These are phyloP conservation scores for Globisporangium echinulatum DNA, from an alignment of 352 stramenopile genomes.

Conservation along the genomic window DNA sequence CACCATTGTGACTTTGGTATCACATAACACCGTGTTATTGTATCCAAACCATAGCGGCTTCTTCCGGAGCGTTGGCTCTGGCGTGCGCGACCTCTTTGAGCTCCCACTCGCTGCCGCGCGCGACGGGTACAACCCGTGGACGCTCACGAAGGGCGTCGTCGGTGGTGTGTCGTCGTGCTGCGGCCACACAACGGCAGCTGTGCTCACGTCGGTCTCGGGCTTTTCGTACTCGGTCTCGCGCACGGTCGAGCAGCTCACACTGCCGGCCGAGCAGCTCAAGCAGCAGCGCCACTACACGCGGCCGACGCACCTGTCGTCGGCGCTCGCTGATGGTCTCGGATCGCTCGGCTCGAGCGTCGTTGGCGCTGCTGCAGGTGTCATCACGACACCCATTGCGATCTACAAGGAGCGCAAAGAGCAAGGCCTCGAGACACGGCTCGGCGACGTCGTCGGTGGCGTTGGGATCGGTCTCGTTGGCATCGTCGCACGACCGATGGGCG, in stretches of 20 bases:
- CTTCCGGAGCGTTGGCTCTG: conserved; percentile 57
- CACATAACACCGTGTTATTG: no score
- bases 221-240: conserved; percentile 80
- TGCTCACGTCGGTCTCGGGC: conserved; percentile 65
- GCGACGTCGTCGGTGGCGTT: conserved; percentile 62
- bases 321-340: conserved; percentile 52
- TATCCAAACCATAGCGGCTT: conserved; percentile 41
- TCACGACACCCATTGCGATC: conserved; percentile 70
- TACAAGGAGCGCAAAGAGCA: conserved; percentile 64
- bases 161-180: conserved; percentile 64
- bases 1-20: not conserved
- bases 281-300: conserved; percentile 57
- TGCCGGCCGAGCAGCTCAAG: conserved; percentile 52
- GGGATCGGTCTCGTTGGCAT: conserved; percentile 78
- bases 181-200: conserved; percentile 60
- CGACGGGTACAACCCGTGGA: conserved; percentile 75
- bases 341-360: conserved; percentile 74
- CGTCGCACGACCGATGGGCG: conserved; percentile 68
- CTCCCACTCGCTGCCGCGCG: conserved; percentile 59
- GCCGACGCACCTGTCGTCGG: conserved; percentile 56
- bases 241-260: conserved; percentile 75
- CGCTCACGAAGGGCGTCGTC: conserved; percentile 63
- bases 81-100: conserved; percentile 71
- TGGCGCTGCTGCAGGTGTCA: conserved; percentile 63
- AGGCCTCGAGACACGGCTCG: conserved; percentile 48